Conservation (phyloP, 352 stramenopile genomes). For the Globisporangium apiculatum region DNA sequence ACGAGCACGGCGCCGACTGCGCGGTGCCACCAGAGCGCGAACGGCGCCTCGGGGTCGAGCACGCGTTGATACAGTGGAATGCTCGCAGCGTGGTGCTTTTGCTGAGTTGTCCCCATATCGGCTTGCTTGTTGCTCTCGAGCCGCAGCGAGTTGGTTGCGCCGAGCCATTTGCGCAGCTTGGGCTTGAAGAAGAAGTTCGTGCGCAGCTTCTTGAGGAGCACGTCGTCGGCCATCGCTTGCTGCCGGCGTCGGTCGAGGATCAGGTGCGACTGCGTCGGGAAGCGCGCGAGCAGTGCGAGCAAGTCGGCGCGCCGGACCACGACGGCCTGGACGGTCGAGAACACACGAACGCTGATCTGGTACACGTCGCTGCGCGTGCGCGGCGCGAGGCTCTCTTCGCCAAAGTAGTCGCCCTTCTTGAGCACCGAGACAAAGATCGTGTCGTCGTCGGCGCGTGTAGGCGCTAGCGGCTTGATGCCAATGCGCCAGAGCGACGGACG, state of each 20-base stretch:
- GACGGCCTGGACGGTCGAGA: slow-evolving; percentile 39
- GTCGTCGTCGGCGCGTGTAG: not conserved
- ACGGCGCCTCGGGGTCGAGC: slow-evolving; percentile 34
- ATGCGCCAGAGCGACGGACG: slow-evolving; percentile 7
- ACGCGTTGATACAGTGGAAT: not conserved
- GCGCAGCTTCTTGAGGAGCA: slow-evolving; percentile 18
- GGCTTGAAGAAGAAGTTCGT: slow-evolving; percentile 47
- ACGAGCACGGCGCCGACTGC: slow-evolving; percentile 37
- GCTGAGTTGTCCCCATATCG: slow-evolving; percentile 13
- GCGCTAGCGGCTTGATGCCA: not conserved
- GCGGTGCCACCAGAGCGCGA: slow-evolving; percentile 54
- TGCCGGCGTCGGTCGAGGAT: slow-evolving; percentile 15
- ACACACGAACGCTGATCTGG: slow-evolving; percentile 45
- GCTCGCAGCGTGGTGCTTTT: not conserved
- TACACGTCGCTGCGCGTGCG: slow-evolving; percentile 26
- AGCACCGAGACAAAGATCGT: slow-evolving; percentile 45
- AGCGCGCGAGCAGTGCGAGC: slow-evolving; percentile 26
- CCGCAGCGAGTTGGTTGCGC: slow-evolving; percentile 32
- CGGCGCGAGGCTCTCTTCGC: slow-evolving; percentile 42
- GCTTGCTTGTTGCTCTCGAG: slow-evolving; percentile 21
- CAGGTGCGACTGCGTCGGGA: slow-evolving; percentile 27
- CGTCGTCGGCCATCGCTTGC: slow-evolving; percentile 11
- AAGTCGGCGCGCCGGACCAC: slow-evolving; percentile 43
- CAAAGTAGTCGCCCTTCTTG: slow-evolving; percentile 50
- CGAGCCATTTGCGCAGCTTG: slow-evolving; percentile 42